Base-by-base conservation (phyloP, 2,329 filamentous ascomycete species). In the Mycosphaerella sp. region DNA sequence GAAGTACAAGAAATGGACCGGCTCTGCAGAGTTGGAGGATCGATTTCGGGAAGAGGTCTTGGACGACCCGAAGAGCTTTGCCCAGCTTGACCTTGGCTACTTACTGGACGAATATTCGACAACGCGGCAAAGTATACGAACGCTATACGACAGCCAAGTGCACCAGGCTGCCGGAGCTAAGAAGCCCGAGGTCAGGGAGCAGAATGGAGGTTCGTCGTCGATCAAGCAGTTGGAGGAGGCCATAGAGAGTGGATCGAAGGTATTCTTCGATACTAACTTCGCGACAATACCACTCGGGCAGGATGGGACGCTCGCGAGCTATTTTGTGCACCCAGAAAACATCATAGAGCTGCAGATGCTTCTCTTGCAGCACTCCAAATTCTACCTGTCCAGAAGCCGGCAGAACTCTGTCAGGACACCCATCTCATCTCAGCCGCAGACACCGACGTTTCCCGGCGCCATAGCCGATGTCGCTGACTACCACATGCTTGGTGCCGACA, bases 1-100 rank as follows among this genome's bases (percentile, higher is more conserved):
- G 67, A 94, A 94, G 66, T 91, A 93, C 70, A 74, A 85, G 77
- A 90, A 89, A 77, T 93, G 88, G 88, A 91, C 87, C 2, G 82
- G 82, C 36, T 89, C 87, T 17, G 75, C 75, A 5, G 75, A 78
- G 0, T 73, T 93, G 17, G 79, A 79, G 54, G 72, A 74, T 41
- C 79, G 83, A 18, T 86, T 93, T 68, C 81, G 79, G 54, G 77
- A 83, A 27, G 79, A 83, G 59, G 71, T 91, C 18, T 74, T 88
- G 42, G 73, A 74, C 44, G 75, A 81, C 49, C 82, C 81, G 3
- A 85, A 84, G 68, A 87, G 84, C 68, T 89, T 91, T 64, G 85
- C 84, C 6, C 78, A 78, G 44, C 75, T 81, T 57, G 81, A 89
- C 65, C 80, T 88, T 54, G 72, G 71, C 34, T 70, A 73, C 35